A percentile compares a stretch with the other conserved stretches of the same genome.
Evolutionary conservation across 192 early-diverging fungal species (phyloP).

Genomic region (Coemansia sp.): DNA sequence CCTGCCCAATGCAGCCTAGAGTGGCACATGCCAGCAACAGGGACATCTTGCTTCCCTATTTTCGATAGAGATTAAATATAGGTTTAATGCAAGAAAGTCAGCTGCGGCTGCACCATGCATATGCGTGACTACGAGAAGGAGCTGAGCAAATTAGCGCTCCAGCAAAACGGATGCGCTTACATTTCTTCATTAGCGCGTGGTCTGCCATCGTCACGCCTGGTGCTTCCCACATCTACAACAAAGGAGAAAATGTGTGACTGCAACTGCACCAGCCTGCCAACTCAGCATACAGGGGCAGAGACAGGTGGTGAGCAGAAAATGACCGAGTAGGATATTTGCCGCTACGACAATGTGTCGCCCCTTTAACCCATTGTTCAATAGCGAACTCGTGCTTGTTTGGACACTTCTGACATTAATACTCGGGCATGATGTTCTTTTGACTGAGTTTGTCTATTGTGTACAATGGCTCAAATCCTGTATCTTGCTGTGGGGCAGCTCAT

Average conservation of each 20-base stretch:
- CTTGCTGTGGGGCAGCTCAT: neutral
- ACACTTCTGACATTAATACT: neutral
- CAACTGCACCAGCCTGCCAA: conserved; percentile 2
- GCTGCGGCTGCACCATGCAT: neutral
- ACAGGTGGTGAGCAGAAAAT: conserved; percentile 2
- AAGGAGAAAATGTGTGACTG: neutral
- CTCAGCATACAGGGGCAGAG: neutral
- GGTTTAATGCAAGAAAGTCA: conserved; percentile 5
- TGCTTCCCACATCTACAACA: conserved; percentile 10
- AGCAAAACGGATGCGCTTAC: neutral
- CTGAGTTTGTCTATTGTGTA: too few relatives aligned
- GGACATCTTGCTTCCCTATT: neutral
- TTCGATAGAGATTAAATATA: neutral
- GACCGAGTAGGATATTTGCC: conserved; percentile 9
- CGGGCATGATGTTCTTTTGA: neutral
- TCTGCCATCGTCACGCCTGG: neutral
- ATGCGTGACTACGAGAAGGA: neutral
- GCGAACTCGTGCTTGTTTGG: neutral
- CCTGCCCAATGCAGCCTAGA: neutral
- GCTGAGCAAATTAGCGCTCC: conserved; percentile 11
- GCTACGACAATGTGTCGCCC: neutral
- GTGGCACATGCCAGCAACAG: neutral
- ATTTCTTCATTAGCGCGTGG: conserved; percentile 10
- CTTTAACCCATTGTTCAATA: too few relatives aligned
- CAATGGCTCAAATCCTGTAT: neutral